Evolutionary conservation across 805 yeast genomes (phyloP), one percentile per base, ranked within the genome.

Genomic region (Candida peoriensis): DNA sequence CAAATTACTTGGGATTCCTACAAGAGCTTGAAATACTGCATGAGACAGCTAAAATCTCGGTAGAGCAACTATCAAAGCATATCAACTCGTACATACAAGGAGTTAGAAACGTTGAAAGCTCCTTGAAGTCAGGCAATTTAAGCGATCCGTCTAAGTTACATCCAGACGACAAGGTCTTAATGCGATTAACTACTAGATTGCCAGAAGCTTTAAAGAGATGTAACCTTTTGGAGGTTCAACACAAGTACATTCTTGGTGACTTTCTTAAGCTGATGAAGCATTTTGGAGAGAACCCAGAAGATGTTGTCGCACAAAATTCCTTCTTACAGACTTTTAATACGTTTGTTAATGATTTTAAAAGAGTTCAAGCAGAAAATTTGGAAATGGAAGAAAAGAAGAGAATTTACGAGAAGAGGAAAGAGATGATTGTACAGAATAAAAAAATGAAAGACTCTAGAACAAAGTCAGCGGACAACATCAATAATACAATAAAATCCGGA

Each of bases 341-440:
- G 36, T 83, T 83, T 48, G 61, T 75, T 18, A 62, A 63, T 30
- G 80, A 78, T 43, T 82, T 76, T 55, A 78, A 72, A 51, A 72
- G 69, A 37, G 86, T 76, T 6, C 81, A 81, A 37, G 59, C 61
- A 16, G 89, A 81, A 37, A 83, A 83, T 48, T 54, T 77, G 15
- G 72, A 74, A 39, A 64, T 72, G 22, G 94, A 83, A 54, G 89
- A 81, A 47, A 83, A 81, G 46, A 68, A 75, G 28, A 65, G 77
- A 31, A 64, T 80, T 5, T 79, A 77, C 46, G 81, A 79, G 47
- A 78, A 73, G 43, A 61, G 89, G 37, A 76, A 78, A 63, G 70
- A 64, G 46, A 51, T 76, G 81, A 75, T 50, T 57, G 40, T 20
- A 38, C 50, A 24, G 33, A 36, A 35, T 23, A 36, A 11, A 30